phyloP scores from a whole-genome alignment of 225 moss, liverwort and hornwort genomes.

The Neckera pumila region DNA sequence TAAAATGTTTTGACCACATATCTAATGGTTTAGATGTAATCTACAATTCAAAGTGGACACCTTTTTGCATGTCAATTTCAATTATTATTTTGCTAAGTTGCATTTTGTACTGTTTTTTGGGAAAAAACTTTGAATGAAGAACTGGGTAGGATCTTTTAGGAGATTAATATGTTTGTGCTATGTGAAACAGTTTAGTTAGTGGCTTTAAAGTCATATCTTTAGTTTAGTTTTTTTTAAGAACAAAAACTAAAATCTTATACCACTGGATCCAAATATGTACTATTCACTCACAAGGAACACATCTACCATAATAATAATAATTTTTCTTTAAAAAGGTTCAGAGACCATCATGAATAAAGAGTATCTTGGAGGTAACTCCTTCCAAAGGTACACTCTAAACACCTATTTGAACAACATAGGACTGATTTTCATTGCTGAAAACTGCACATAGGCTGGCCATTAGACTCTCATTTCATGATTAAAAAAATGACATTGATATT shows the following conservation, averaged over 20 bases:
- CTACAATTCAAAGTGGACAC: not conserved
- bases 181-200: not conserved
- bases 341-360: not conserved
- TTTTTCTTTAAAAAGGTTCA: no score
- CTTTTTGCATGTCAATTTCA: not conserved
- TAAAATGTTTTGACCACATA: not conserved
- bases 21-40: not conserved
- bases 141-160: no score
- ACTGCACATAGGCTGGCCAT: not conserved
- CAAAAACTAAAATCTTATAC: fast-evolving
- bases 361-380: fast-evolving
- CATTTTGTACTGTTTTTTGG: not conserved
- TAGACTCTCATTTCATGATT: not conserved
- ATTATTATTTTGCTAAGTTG: not conserved
- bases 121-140: not conserved
- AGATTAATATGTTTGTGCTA: no score
- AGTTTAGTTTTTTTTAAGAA: not conserved
- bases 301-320: not conserved
- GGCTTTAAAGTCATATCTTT: no score
- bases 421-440: not conserved
- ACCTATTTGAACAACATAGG: not conserved
- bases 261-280: not conserved
- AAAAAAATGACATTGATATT: not conserved
- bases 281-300: no score
- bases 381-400: not conserved